Evolutionary conservation across 1,284 basidiomycete genomes (phyloP).

Genomic region (Lentinula novae-zelandiae): DNA sequence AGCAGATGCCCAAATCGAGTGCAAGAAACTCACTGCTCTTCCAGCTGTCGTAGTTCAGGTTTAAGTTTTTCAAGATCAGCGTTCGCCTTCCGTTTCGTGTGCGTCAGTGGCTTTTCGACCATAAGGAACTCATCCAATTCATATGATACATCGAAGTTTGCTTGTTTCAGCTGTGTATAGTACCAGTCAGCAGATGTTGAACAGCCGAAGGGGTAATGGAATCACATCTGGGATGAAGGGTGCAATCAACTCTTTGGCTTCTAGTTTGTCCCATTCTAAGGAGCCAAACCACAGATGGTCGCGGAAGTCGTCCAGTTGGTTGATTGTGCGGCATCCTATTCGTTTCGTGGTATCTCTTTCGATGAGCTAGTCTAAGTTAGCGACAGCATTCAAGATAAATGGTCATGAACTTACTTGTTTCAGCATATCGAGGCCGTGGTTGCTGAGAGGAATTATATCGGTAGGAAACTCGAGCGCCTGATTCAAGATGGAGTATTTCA

Average conservation of each 20-base stretch:
- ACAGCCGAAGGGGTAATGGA: constrained; percentile 1
- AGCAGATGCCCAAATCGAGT: not conserved
- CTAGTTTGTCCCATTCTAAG: constrained; percentile 80
- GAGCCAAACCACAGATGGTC: constrained; percentile 82
- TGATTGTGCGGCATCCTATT: constrained; percentile 73
- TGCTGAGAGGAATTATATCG: constrained; percentile 41
- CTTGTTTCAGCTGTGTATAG: constrained; percentile 72
- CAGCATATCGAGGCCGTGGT: constrained; percentile 38
- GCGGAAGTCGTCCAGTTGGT: constrained; percentile 74
- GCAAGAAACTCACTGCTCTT: constrained; percentile 73
- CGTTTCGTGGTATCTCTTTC: constrained; percentile 80
- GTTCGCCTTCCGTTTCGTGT: constrained; percentile 85
- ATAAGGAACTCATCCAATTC: constrained; percentile 95
- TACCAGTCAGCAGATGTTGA: not conserved
- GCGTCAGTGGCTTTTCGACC: constrained; percentile 95
- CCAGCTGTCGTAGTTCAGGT: constrained; percentile 87
- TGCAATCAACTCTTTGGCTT: constrained; percentile 73
- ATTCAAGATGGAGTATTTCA: constrained; percentile 78
- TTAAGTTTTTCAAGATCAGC: constrained; percentile 82
- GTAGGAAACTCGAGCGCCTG: constrained; percentile 66
- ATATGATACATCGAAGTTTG: constrained; percentile 96
- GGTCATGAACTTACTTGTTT: constrained; percentile 40
- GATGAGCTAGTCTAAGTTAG: constrained; percentile 56
- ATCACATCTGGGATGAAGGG: constrained; percentile 86
- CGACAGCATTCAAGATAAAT: constrained; percentile 14